phyloP scores from a whole-genome alignment of 768 basidiomycete genomes.

The Termitomyces sp. region DNA sequence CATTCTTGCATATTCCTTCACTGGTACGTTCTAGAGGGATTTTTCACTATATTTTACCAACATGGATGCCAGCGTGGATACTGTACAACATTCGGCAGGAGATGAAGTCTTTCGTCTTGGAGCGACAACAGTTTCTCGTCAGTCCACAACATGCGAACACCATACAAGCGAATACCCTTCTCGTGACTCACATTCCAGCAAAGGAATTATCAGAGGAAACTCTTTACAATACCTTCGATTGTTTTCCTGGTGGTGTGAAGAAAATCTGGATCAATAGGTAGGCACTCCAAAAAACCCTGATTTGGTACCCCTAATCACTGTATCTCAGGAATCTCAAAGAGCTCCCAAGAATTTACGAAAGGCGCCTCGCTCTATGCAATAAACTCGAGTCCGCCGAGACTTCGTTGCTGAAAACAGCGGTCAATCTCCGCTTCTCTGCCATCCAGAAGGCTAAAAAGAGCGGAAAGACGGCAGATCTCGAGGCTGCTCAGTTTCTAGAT shows the following conservation, averaged over 20 bases:
- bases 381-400: conserved; percentile 90
- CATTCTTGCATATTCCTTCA: conserved; percentile 70
- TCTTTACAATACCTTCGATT: conserved; percentile 62
- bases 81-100: conserved; percentile 77
- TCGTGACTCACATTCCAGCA: conserved; percentile 84
- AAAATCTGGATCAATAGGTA: conserved; percentile 90
- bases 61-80: conserved; percentile 60
- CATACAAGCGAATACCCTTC: conserved; percentile 84
- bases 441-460: conserved; percentile 39
- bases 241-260: conserved; percentile 86
- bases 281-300: not conserved
- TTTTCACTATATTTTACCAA: not conserved
- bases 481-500: conserved; percentile 16
- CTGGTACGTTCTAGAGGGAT: conserved; percentile 42
- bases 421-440: conserved; percentile 57
- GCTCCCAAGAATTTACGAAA: conserved; percentile 76
- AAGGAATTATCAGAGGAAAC: conserved; percentile 69
- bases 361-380: conserved; percentile 61
- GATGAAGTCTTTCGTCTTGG: conserved; percentile 72
- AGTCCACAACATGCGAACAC: conserved; percentile 65
- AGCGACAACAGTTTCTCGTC: conserved; percentile 81
- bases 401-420: conserved; percentile 64
- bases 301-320: not conserved
- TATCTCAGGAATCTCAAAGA: conserved; percentile 71
- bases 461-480: conserved; percentile 15